Evolutionary conservation across 176 grass and related monocot species (phyloP).

Genomic region (Musa schizocarpa): DNA sequence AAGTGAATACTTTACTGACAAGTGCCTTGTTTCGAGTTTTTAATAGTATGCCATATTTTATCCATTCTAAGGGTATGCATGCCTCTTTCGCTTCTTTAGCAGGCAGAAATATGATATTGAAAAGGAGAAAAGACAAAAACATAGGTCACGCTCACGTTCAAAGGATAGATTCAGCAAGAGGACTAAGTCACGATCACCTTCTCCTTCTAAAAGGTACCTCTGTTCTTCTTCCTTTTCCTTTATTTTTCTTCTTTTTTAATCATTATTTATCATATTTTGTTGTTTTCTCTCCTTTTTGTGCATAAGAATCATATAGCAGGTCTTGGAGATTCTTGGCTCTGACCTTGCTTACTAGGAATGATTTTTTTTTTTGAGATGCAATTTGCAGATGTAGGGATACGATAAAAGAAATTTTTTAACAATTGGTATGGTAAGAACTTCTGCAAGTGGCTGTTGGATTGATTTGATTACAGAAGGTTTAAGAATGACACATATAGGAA

Average conservation of each 20-base stretch:
- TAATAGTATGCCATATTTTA: neutral
- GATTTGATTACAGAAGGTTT: no score
- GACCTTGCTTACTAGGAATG: neutral
- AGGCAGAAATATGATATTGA: slow-evolving; percentile 8
- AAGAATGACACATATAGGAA: no score
- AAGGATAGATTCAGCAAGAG: slow-evolving; percentile 16
- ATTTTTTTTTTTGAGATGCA: neutral
- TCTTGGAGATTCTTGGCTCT: neutral
- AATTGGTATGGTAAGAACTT: no score
- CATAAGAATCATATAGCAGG: neutral
- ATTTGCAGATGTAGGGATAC: no score
- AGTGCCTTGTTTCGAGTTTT: no score
- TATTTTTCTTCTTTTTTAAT: neutral
- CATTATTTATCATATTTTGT: neutral
- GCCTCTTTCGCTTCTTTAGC: neutral
- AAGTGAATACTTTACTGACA: no score
- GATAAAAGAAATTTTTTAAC: no score
- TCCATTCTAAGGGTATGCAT: neutral
- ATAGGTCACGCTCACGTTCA: slow-evolving; percentile 21
- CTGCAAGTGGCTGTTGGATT: no score
- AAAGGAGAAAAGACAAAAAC: slow-evolving; percentile 6
- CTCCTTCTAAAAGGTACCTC: slow-evolving; percentile 22
- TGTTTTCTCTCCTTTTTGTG: neutral
- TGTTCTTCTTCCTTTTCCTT: neutral
- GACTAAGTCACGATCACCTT: slow-evolving; percentile 11